Conservation (phyloP, 2,329 filamentous ascomycete genomes). For the Juglanconis sp. region DNA sequence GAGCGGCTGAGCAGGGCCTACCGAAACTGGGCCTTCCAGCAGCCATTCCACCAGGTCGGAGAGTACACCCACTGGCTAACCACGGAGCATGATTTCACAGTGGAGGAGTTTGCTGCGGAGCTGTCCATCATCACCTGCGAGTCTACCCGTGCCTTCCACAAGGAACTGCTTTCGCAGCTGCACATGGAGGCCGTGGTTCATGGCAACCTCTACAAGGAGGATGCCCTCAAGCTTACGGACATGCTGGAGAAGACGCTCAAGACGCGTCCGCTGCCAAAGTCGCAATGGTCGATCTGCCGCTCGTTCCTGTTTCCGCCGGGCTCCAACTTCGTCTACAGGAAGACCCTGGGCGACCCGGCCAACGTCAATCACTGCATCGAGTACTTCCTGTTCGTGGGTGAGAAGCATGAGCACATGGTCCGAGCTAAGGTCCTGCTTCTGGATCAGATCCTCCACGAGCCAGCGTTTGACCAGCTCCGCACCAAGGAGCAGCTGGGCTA, state of each 20-base stretch:
- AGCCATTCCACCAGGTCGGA: slow-evolving; percentile 84
- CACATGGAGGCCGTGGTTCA: slow-evolving; percentile 87
- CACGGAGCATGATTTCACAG: slow-evolving; percentile 71
- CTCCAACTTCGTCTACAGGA: slow-evolving; percentile 79
- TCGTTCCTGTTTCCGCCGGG: slow-evolving; percentile 75
- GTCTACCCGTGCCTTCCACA: slow-evolving; percentile 73
- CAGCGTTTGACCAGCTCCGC: slow-evolving; percentile 87
- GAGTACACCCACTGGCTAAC: slow-evolving; percentile 80
- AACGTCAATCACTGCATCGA: slow-evolving; percentile 89
- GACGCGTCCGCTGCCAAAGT: slow-evolving; percentile 67
- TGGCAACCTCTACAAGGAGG: slow-evolving; percentile 92
- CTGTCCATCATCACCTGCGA: slow-evolving; percentile 70
- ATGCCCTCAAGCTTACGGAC: slow-evolving; percentile 80
- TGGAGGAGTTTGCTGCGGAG: slow-evolving; percentile 76
- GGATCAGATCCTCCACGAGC: slow-evolving; percentile 88
- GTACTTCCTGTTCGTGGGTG: slow-evolving; percentile 70
- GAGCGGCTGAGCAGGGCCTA: slow-evolving; percentile 75
- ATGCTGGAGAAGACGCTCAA: slow-evolving; percentile 76
- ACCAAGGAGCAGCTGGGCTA: slow-evolving; percentile 98
- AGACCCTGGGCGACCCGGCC: slow-evolving; percentile 75
- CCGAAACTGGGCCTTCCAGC: slow-evolving; percentile 82
- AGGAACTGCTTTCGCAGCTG: slow-evolving; percentile 75
- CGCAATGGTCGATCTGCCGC: slow-evolving; percentile 76
- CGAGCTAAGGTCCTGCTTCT: slow-evolving; percentile 78
- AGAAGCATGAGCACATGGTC: slow-evolving; percentile 63